Evolutionary conservation across 495 filamentous ascomycete genomes (phyloP).

Genomic region (Parachaetomium inaequale): DNA sequence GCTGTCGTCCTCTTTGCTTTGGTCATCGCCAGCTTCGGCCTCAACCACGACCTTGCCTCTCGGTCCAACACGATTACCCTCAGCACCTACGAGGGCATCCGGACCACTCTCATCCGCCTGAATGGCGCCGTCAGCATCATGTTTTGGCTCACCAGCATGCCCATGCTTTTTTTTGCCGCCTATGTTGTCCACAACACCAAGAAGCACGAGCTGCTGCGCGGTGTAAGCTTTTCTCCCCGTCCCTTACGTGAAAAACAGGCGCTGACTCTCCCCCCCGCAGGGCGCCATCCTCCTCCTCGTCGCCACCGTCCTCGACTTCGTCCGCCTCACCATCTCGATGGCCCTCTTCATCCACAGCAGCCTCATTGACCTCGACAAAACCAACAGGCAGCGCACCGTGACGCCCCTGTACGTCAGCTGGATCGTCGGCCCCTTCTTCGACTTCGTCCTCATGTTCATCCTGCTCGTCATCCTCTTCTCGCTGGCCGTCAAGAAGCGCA

Average conservation of each 20-base stretch:
- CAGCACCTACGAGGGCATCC: neutral
- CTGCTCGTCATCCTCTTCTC: slow-evolving; percentile 21
- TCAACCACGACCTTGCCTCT: neutral
- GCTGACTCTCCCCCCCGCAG: slow-evolving; percentile 1
- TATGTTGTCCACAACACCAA: slow-evolving; percentile 17
- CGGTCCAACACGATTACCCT: neutral
- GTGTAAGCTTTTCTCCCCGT: slow-evolving; percentile 1
- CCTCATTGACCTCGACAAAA: neutral
- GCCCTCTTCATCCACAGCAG: slow-evolving; percentile 2
- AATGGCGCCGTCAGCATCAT: slow-evolving; percentile 12
- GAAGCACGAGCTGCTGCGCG: slow-evolving; percentile 1
- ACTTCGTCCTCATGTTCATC: slow-evolving; percentile 19
- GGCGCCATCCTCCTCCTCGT: slow-evolving; percentile 15
- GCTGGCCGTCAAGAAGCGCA: slow-evolving; percentile 14
- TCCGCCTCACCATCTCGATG: slow-evolving; percentile 14
- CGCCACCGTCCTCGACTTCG: slow-evolving; percentile 18
- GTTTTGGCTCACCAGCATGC: slow-evolving; percentile 21
- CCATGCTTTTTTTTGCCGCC: slow-evolving; percentile 2
- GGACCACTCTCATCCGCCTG: neutral
- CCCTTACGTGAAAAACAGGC: neutral
- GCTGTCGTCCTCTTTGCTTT: slow-evolving; percentile 16
- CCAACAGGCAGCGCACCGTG: neutral
- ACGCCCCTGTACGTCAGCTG: neutral
- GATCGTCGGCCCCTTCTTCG: slow-evolving; percentile 20
- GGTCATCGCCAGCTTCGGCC: slow-evolving; percentile 6